These are phyloP conservation scores for Xanthoceras sorbifolium DNA, from an alignment of 345 rosid species.

Conservation along the genomic window DNA sequence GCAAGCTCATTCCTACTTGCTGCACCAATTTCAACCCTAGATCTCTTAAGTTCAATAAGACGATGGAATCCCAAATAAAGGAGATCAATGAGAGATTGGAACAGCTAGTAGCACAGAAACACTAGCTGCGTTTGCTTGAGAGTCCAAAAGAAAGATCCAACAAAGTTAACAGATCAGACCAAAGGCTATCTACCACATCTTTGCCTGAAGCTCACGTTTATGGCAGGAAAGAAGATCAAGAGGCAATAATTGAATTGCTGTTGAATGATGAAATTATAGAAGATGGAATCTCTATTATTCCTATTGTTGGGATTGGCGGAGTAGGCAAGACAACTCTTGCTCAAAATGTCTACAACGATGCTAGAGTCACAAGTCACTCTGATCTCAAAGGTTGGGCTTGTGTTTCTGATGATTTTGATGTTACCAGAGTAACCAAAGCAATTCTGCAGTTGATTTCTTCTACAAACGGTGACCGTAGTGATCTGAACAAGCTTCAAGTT, in stretches of 20 bases:
- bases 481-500: conserved; percentile 27
- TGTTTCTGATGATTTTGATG: conserved; percentile 25
- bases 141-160: neutral
- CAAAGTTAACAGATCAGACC: neutral
- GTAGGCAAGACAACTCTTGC: conserved; percentile 37
- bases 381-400: conserved; percentile 22
- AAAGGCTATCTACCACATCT: conserved; percentile 2
- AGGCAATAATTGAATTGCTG: conserved; percentile 1
- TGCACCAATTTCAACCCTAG: neutral
- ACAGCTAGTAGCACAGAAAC: neutral
- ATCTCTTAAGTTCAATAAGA: neutral
- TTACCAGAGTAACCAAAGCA: conserved; percentile 7
- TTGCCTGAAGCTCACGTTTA: conserved; percentile 12
- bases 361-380: neutral
- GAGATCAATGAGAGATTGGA: conserved; percentile 3
- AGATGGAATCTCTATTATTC: conserved; percentile 10
- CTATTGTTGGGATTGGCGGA: conserved; percentile 30
- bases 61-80: conserved; percentile 2
- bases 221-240: conserved; percentile 23
- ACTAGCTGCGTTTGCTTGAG: neutral
- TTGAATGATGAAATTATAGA: neutral
- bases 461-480: neutral
- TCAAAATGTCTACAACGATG: conserved; percentile 23
- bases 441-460: neutral
- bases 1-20: neutral